A percentile compares a stretch with the other conserved stretches of the same genome.
Conservation (phyloP, 257 asterid species). For the Solanum habrochaites region DNA sequence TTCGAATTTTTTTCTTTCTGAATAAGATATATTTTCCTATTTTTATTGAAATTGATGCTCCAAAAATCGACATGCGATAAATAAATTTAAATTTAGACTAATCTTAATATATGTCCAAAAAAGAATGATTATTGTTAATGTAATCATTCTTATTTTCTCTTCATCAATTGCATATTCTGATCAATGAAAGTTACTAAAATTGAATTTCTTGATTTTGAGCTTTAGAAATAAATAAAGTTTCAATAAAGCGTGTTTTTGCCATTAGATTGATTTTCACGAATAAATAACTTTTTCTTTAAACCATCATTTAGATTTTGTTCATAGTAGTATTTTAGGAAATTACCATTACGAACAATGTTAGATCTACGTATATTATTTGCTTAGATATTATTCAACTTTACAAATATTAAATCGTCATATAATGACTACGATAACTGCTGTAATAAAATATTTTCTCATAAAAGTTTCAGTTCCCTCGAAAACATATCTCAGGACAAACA, state of each 20-base stretch:
- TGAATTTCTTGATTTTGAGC: no score
- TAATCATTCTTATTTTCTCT: neutral
- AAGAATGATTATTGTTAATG: neutral
- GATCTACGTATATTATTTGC: neutral
- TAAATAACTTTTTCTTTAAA: no score
- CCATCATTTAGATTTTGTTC: neutral
- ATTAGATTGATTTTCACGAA: no score
- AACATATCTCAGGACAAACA: neutral
- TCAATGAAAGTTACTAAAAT: neutral
- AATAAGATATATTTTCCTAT: neutral
- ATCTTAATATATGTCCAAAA: neutral
- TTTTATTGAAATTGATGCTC: neutral
- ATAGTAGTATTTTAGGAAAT: neutral
- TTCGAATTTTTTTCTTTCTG: fast-evolving
- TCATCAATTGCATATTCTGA: neutral
- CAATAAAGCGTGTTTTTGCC: fast-evolving
- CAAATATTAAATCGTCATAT: neutral
- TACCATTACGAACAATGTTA: fast-evolving
- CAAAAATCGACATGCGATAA: neutral
- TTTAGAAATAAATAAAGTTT: no score
- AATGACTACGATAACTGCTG: neutral
- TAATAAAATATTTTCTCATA: neutral
- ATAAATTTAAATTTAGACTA: fast-evolving
- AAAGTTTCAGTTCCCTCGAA: neutral
- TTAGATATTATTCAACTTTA: neutral